These are phyloP conservation scores for Colletotrichum sp. DNA, from an alignment of 2,329 filamentous ascomycete species.

Conservation along the genomic window DNA sequence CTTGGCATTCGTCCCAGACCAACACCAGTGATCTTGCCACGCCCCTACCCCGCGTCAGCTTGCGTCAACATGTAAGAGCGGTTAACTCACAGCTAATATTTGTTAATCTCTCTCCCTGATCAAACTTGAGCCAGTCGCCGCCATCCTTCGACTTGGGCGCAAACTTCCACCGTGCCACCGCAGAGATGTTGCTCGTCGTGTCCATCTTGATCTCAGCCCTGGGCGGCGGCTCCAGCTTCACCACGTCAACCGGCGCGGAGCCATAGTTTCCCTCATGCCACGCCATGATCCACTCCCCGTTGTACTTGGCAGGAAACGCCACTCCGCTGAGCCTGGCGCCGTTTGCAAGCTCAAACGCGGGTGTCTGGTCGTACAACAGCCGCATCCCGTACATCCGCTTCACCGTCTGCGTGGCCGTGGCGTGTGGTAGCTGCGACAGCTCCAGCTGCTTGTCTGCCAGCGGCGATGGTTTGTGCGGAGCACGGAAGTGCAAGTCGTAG, in stretches of 20 bases:
- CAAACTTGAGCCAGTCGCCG: slow-evolving; percentile 62
- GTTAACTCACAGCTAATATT: slow-evolving; percentile 63
- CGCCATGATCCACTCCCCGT: slow-evolving; percentile 62
- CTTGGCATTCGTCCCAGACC: slow-evolving; percentile 57
- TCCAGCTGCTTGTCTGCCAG: slow-evolving; percentile 45
- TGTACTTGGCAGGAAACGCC: slow-evolving; percentile 54
- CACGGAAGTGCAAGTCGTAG: slow-evolving; percentile 57
- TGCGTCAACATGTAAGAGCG: background rate
- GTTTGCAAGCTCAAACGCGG: slow-evolving; percentile 50
- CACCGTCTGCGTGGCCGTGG: slow-evolving; percentile 50
- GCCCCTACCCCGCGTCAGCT: slow-evolving; percentile 36
- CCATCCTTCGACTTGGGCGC: slow-evolving; percentile 44
- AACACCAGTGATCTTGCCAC: slow-evolving; percentile 59
- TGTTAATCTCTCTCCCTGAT: slow-evolving; percentile 69
- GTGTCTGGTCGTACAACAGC: slow-evolving; percentile 48
- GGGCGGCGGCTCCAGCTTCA: slow-evolving; percentile 54
- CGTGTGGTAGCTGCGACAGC: slow-evolving; percentile 47
- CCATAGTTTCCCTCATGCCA: slow-evolving; percentile 60
- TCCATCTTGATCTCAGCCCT: slow-evolving; percentile 50
- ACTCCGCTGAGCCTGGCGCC: slow-evolving; percentile 57
- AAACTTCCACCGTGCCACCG: slow-evolving; percentile 60
- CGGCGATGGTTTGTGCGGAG: slow-evolving; percentile 44
- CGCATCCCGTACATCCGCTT: slow-evolving; percentile 52
- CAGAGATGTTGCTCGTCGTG: slow-evolving; percentile 51
- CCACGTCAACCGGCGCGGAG: slow-evolving; percentile 52